Percentiles rank a stretch among this genome's conserved stretches.
These are phyloP conservation scores for Aspergillus fischeri DNA, from an alignment of 2,329 filamentous ascomycete genomes.

Conservation along the genomic window DNA sequence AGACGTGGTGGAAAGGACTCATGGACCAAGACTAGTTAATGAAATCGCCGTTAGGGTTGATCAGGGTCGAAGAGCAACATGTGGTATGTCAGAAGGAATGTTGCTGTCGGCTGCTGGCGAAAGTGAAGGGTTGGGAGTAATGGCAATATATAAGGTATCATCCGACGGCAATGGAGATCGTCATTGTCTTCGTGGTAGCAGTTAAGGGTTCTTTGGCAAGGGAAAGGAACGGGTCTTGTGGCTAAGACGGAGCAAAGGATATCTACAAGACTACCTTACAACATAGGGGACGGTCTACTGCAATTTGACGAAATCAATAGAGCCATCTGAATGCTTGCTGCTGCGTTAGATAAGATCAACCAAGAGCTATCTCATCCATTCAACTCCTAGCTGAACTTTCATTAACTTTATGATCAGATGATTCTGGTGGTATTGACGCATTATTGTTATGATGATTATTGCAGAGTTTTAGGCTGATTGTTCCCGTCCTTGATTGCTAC, in stretches of 20 bases:
- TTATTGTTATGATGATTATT: neutral
- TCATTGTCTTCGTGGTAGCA: neutral
- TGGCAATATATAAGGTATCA: neutral
- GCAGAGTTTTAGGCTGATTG: neutral
- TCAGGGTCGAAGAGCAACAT: neutral
- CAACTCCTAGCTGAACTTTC: neutral
- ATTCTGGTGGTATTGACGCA: neutral
- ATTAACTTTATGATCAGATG: neutral
- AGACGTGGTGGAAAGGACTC: neutral
- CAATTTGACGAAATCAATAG: neutral
- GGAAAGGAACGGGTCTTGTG: neutral
- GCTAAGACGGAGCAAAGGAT: neutral
- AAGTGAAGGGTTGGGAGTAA: neutral
- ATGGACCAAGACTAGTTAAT: neutral
- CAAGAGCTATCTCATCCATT: neutral
- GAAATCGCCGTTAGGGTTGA: neutral
- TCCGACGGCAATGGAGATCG: neutral
- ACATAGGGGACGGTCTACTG: neutral
- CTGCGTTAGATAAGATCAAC: neutral
- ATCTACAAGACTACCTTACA: neutral
- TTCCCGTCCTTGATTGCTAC: neutral
- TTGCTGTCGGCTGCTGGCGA: neutral
- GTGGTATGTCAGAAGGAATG: slow-evolving; percentile 1
- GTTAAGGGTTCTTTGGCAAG: neutral
- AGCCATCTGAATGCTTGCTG: neutral